phyloP scores from a whole-genome alignment of 805 yeast species.

The Suhomyces tanzawaensis region DNA sequence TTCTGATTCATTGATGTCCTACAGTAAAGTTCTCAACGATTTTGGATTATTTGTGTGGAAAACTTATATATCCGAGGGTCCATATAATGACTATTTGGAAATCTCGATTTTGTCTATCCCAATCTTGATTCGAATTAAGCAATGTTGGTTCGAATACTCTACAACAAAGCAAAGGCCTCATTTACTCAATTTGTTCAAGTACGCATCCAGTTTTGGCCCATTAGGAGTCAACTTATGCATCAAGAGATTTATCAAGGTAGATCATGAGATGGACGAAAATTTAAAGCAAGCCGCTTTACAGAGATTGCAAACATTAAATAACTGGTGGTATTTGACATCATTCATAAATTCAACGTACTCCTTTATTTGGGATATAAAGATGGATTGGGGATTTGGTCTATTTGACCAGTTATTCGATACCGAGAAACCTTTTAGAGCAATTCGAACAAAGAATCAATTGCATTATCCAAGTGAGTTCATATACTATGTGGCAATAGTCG shows the following conservation, averaged over 20 bases:
- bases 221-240: conserved; percentile 26
- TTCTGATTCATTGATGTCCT: conserved; percentile 83
- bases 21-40: conserved; percentile 74
- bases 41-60: conserved; percentile 53
- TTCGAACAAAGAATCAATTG: conserved; percentile 1
- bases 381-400: conserved; percentile 81
- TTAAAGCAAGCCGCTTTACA: conserved; percentile 13
- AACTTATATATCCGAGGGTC: conserved; percentile 30
- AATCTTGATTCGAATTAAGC: conserved; percentile 70
- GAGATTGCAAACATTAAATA: conserved; percentile 22
- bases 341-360: conserved; percentile 72
- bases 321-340: conserved; percentile 44
- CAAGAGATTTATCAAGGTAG: conserved; percentile 11
- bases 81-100: conserved; percentile 32
- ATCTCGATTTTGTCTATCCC: conserved; percentile 50
- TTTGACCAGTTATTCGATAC: conserved; percentile 33
- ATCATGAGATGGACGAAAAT: conserved; percentile 6
- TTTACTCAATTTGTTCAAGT: conserved; percentile 71
- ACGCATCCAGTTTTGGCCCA: conserved; percentile 55
- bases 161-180: conserved; percentile 53
- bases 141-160: conserved; percentile 71
- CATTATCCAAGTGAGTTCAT: conserved; percentile 12
- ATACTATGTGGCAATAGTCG: conserved; percentile 55
- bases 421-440: not conserved
- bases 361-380: conserved; percentile 82